Evolutionary conservation across 805 yeast genomes (phyloP).

Genomic region (Metschnikowia similis): DNA sequence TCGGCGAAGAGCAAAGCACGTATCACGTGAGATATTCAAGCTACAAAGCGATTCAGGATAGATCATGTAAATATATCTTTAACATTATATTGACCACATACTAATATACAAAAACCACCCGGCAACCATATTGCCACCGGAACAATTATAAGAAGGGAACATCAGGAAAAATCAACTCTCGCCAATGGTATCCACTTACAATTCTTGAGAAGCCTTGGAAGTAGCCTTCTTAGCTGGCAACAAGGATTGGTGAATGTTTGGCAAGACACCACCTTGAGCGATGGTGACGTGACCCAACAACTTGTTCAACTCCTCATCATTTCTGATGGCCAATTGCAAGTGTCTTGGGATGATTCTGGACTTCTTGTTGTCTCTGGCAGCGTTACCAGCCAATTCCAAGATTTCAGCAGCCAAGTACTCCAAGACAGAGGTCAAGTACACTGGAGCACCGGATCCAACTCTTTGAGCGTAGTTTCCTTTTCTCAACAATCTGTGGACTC

Average conservation of each 20-base stretch:
- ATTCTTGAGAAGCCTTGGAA: slow-evolving; percentile 22
- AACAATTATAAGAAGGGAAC: slow-evolving; percentile 19
- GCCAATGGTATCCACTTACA: slow-evolving; percentile 17
- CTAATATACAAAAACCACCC: slow-evolving; percentile 21
- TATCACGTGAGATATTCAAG: not conserved
- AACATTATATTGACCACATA: slow-evolving; percentile 23
- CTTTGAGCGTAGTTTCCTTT: slow-evolving; percentile 50
- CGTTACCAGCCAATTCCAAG: slow-evolving; percentile 50
- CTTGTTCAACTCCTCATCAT: slow-evolving; percentile 49
- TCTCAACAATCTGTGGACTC: slow-evolving; percentile 49
- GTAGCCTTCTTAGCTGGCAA: slow-evolving; percentile 32
- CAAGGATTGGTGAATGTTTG: slow-evolving; percentile 47
- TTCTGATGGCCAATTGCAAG: slow-evolving; percentile 50
- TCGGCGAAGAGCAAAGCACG: not conserved
- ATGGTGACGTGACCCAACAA: slow-evolving; percentile 61
- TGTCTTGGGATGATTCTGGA: slow-evolving; percentile 58
- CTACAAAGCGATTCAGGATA: not conserved
- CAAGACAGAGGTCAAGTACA: slow-evolving; percentile 46
- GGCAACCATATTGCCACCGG: slow-evolving; percentile 17
- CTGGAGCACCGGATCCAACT: slow-evolving; percentile 52
- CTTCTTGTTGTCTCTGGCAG: slow-evolving; percentile 80
- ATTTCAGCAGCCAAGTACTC: slow-evolving; percentile 49
- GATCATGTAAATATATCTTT: slow-evolving; percentile 11
- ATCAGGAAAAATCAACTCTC: slow-evolving; percentile 19
- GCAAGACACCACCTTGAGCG: slow-evolving; percentile 52